Evolutionary conservation across 1,284 basidiomycete genomes (phyloP), one percentile per base, ranked within the genome.

Genomic region (Laetiporus sulphureus): DNA sequence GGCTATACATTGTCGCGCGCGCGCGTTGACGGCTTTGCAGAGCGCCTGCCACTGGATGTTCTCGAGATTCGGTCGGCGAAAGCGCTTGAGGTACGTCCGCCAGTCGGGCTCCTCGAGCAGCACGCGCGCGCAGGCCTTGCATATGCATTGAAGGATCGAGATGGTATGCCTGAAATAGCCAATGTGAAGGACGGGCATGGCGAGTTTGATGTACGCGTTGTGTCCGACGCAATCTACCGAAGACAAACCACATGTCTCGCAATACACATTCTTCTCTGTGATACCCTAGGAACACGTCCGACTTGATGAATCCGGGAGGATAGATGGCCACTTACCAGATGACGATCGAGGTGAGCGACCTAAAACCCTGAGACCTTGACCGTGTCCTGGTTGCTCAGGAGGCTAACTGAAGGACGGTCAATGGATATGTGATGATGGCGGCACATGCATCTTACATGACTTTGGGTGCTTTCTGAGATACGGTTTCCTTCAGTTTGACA

Each of bases 121-220:
- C 5, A 99, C 91, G 32, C 91, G 81, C 2, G 95, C 91, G 59
- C 96, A 99, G 30, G 90, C 91, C 91, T 97, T 98, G 76, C 94
- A 98, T 54, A 97, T 92, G 57, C 88, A 89, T 62, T 99, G 96
- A 0, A 99, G 73, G 54, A 99, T 91, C 35, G 79, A 78, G 45
- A 99, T 91, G 11, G 86, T 91, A 49, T 97, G 92, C 59, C 94
- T 92, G 72, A 99, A 97, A 68, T 92, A 99, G 12, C 96, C 96
- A 49, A 98, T 91, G 61, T 99, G 94, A 59, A 98, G 99, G 11
- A 98, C 94, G 0, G 95, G 95, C 10, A 99, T 82, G 23, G 89
- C 83, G 27, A 99, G 78, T 65, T 95, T 95, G 69, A 97, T 94
- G 66, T 95, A 96, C 5, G 93, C 94, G 63, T 95, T 97, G 64